Evolutionary conservation across 768 basidiomycete species (phyloP).

Genomic region (Agaricus subrufescens): DNA sequence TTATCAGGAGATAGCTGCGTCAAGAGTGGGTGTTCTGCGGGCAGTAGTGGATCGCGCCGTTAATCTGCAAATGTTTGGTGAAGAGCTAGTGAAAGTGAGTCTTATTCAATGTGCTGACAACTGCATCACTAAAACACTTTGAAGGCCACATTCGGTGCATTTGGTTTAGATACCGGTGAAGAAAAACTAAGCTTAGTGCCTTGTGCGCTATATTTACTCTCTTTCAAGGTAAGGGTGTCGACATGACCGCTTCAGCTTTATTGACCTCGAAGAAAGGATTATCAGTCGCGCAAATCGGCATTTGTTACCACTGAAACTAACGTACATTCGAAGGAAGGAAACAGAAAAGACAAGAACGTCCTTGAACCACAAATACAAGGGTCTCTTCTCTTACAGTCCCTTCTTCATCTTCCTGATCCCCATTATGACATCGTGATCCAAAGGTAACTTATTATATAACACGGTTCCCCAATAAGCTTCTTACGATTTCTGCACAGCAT

Average conservation of each 20-base stretch:
- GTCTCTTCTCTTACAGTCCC: conserved; percentile 77
- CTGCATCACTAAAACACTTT: conserved; percentile 8
- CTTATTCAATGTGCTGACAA: not conserved
- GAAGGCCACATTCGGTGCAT: conserved; percentile 57
- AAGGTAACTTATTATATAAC: conserved; percentile 41
- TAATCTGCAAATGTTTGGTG: conserved; percentile 39
- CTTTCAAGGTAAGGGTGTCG: conserved; percentile 37
- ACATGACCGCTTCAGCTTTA: not conserved
- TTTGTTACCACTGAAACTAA: conserved; percentile 9
- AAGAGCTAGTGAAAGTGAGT: conserved; percentile 54
- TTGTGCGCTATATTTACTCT: conserved; percentile 57
- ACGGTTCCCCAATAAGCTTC: not conserved
- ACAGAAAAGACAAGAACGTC: conserved; percentile 20
- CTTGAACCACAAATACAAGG: conserved; percentile 78
- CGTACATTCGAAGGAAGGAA: conserved; percentile 12
- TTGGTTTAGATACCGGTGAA: conserved; percentile 48
- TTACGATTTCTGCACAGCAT: conserved; percentile 39
- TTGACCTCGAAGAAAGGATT: not conserved
- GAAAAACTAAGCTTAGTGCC: conserved; percentile 54
- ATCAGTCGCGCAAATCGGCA: conserved; percentile 1
- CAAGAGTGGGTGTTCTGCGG: conserved; percentile 74
- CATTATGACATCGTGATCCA: conserved; percentile 65
- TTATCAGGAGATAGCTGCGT: conserved; percentile 42
- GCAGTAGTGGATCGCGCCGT: conserved; percentile 69
- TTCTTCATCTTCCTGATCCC: conserved; percentile 64